Percentiles rank a stretch among this genome's conserved stretches.
Conservation (phyloP, 2,329 filamentous ascomycete genomes). For the Pyricularia grisea region DNA sequence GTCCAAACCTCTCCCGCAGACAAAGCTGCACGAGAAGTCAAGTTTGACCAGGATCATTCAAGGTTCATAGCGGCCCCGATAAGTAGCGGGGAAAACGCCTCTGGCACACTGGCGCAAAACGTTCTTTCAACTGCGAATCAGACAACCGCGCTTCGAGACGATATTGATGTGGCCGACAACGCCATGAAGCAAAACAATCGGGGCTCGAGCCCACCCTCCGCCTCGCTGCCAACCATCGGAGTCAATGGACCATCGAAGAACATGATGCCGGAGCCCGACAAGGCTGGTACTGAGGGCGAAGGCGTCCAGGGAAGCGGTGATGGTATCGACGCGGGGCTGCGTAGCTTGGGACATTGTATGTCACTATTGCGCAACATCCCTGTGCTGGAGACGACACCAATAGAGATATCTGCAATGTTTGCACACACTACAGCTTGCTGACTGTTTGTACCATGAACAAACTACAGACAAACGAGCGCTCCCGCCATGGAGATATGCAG, state of each 20-base stretch:
- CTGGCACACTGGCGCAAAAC: background rate
- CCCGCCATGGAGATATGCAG: conserved; percentile 76
- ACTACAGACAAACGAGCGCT: conserved; percentile 70
- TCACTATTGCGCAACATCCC: conserved; percentile 9
- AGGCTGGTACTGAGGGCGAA: background rate
- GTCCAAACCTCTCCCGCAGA: background rate
- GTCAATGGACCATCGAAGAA: conserved; percentile 21
- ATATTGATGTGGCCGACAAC: conserved; percentile 10
- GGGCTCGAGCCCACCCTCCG: conserved; percentile 19
- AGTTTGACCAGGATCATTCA: background rate
- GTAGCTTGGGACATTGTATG: conserved; percentile 70
- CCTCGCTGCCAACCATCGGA: background rate
- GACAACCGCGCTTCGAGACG: background rate
- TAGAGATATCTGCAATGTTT: background rate
- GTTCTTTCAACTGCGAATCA: background rate
- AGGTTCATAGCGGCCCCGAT: background rate
- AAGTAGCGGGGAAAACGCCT: background rate
- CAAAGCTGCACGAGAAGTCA: background rate
- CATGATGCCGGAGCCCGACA: conserved; percentile 4
- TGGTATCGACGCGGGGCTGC: conserved; percentile 63
- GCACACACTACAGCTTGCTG: background rate
- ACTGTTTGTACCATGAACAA: conserved; percentile 6
- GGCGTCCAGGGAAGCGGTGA: conserved; percentile 4
- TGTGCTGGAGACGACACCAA: background rate
- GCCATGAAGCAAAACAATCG: conserved; percentile 15